A percentile compares a stretch with the other conserved stretches of the same genome.
These are phyloP conservation scores for Tylopilus intermedius DNA, from an alignment of 768 basidiomycete genomes.

Conservation along the genomic window DNA sequence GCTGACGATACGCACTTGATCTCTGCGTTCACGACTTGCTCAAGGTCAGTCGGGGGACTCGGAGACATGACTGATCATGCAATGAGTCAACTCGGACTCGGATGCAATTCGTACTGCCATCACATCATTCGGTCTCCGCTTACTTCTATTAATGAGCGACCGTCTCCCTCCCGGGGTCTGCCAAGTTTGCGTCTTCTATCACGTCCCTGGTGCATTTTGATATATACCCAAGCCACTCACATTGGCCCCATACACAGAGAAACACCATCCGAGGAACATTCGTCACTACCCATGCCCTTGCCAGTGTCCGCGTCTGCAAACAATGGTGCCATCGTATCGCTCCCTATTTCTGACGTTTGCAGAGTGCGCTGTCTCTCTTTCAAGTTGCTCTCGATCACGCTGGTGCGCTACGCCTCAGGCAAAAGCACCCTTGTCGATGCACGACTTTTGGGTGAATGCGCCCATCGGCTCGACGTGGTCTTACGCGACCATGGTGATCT, in stretches of 20 bases:
- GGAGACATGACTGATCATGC: conserved; percentile 17
- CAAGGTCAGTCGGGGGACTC: conserved; percentile 43
- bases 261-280: conserved; percentile 15
- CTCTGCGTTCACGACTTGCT: conserved; percentile 53
- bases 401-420: conserved; percentile 10
- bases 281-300: conserved; percentile 23
- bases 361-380: conserved; percentile 10
- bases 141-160: too few relatives aligned
- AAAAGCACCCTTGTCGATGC: conserved; percentile 8
- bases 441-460: conserved; percentile 19
- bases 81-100: too few relatives aligned
- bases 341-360: conserved; percentile 22
- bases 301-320: conserved; percentile 29
- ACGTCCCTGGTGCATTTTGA: conserved; percentile 15
- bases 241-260: conserved; percentile 7
- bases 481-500: conserved; percentile 13
- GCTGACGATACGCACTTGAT: conserved; percentile 47
- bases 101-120: too few relatives aligned
- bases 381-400: conserved; percentile 13
- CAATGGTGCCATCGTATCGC: conserved; percentile 26
- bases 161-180: conserved; percentile 1
- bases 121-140: too few relatives aligned
- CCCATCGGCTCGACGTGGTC: conserved; percentile 24
- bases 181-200: conserved; percentile 18
- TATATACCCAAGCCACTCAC: conserved; percentile 15